A percentile compares a stretch with the other conserved stretches of the same genome.
These are phyloP conservation scores for Hordeum pubiflorum DNA, from an alignment of 202 grass and related monocot species.

Conservation along the genomic window DNA sequence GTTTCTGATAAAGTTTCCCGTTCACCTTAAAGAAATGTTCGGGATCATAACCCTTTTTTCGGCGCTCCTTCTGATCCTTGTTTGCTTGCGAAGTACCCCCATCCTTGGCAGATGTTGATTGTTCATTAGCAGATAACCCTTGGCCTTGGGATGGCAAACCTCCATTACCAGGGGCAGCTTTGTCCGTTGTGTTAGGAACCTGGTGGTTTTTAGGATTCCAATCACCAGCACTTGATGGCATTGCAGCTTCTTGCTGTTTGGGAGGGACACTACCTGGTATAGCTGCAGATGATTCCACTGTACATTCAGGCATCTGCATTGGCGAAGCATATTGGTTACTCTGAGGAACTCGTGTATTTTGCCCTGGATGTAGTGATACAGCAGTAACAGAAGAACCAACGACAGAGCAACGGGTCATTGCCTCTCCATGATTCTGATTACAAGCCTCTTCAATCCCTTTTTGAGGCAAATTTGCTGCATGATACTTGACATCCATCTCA, in stretches of 20 bases:
- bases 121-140: constrained; percentile 30
- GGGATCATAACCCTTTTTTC: constrained; percentile 69
- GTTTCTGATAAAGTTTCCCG: constrained; percentile 92
- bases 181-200: constrained; percentile 27
- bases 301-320: constrained; percentile 43
- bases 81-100: constrained; percentile 25
- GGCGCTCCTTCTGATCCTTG: constrained; percentile 54
- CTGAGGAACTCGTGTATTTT: constrained; percentile 31
- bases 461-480: constrained; percentile 27
- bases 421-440: constrained; percentile 46
- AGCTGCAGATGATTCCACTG: constrained; percentile 34
- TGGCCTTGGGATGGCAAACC: constrained; percentile 31
- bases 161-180: constrained; percentile 13
- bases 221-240: constrained; percentile 24
- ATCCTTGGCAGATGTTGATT: constrained; percentile 38
- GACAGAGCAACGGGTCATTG: constrained; percentile 53
- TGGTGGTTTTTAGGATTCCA: constrained; percentile 35
- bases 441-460: constrained; percentile 26
- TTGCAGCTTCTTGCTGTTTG: constrained; percentile 22
- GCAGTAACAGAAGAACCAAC: constrained; percentile 62
- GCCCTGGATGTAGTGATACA: constrained; percentile 42
- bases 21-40: constrained; percentile 87
- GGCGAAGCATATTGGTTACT: constrained; percentile 29
- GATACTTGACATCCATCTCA: constrained; percentile 39
- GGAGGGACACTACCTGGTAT: constrained; percentile 23